Percentiles rank a stretch among this genome's conserved stretches.
phyloP scores from a whole-genome alignment of 2,329 filamentous ascomycete species.

The Metarhizium brunneum region DNA sequence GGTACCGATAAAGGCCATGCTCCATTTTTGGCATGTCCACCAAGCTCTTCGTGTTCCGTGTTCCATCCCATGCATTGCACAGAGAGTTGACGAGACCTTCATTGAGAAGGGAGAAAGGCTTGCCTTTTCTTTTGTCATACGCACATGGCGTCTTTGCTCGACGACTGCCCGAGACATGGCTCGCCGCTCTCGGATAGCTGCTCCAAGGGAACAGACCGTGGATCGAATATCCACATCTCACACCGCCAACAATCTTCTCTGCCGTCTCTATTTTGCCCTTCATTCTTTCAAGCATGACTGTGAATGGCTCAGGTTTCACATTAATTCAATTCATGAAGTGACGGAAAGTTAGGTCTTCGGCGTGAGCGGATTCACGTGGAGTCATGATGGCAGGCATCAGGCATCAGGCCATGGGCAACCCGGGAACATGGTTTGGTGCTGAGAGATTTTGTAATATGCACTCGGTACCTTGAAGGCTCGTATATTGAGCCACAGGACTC shows the following conservation, averaged over 20 bases:
- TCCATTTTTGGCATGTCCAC: no score
- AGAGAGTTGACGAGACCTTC: not conserved
- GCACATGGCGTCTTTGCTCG: not conserved
- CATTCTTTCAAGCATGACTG: not conserved
- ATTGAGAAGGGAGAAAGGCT: no score
- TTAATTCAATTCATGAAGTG: not conserved
- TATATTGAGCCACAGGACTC: not conserved
- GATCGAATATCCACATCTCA: not conserved
- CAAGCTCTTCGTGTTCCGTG: not conserved
- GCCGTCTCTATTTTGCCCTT: not conserved
- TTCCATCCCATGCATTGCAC: not conserved
- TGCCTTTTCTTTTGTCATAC: not conserved
- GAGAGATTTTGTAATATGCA: not conserved
- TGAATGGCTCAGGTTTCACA: not conserved
- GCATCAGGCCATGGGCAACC: not conserved
- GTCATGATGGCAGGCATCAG: not conserved
- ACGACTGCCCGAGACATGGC: not conserved
- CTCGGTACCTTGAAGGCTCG: not conserved
- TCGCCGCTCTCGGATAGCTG: not conserved
- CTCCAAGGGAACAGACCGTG: not conserved
- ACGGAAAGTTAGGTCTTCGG: not conserved
- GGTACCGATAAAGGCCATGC: not conserved
- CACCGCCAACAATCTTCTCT: not conserved
- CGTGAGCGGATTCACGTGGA: not conserved
- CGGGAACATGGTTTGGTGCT: not conserved